Evolutionary conservation across 257 asterid genomes (phyloP).

Genomic region (Plantago major): DNA sequence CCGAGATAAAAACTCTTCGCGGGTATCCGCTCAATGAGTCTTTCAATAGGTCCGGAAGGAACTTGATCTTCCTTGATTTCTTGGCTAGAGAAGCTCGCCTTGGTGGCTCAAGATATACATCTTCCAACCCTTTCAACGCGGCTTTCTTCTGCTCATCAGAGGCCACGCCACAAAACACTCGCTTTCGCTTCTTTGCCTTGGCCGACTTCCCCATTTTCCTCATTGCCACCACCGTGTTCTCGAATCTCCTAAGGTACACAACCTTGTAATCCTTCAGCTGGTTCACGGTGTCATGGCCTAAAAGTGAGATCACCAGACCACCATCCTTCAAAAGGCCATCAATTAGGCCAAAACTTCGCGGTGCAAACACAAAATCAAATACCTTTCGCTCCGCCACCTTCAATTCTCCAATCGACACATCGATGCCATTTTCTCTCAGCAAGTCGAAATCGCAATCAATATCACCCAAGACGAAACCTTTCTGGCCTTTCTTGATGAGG

Average conservation of each 20-base stretch:
- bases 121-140: slow-evolving; percentile 42
- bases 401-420: slow-evolving; percentile 17
- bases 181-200: not conserved
- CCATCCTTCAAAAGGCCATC: slow-evolving; percentile 32
- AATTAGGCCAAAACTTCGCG: slow-evolving; percentile 10
- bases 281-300: slow-evolving; percentile 6
- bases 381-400: slow-evolving; percentile 23
- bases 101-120: slow-evolving; percentile 54
- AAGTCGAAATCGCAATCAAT: slow-evolving; percentile 20
- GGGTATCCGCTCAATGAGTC: slow-evolving; percentile 56
- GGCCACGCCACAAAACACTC: slow-evolving; percentile 24
- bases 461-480: slow-evolving; percentile 13
- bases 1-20: slow-evolving; percentile 58
- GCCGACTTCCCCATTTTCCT: slow-evolving; percentile 27
- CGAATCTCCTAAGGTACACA: slow-evolving; percentile 54
- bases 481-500: slow-evolving; percentile 31
- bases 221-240: slow-evolving; percentile 49
- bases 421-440: slow-evolving; percentile 24
- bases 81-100: slow-evolving; percentile 20
- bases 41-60: slow-evolving; percentile 59
- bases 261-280: slow-evolving; percentile 33
- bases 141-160: slow-evolving; percentile 30
- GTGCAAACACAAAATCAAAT: slow-evolving; percentile 37
- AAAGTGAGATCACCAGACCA: slow-evolving; percentile 23
- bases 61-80: slow-evolving; percentile 41